phyloP scores from a whole-genome alignment of 2,329 filamentous ascomycete species.

The Nothophaeocryptopus gaeumannii region DNA sequence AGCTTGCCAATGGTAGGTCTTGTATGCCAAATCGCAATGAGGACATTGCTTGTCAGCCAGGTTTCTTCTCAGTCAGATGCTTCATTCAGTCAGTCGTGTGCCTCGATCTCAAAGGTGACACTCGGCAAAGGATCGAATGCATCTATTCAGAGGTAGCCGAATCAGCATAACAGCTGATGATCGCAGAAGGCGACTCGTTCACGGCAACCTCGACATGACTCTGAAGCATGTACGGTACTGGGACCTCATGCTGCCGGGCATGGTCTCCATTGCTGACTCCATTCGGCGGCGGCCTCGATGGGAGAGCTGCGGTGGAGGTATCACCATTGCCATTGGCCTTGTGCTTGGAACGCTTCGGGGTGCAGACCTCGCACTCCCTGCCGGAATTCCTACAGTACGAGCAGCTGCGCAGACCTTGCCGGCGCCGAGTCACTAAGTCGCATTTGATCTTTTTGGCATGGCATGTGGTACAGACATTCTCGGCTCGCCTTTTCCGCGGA shows the following conservation, averaged over 20 bases:
- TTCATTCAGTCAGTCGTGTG: too few species aligned
- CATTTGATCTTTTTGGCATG: conserved; percentile 13
- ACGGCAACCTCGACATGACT: neutral
- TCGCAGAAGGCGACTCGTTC: neutral
- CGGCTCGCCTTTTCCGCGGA: conserved; percentile 11
- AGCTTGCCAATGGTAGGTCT: too few species aligned
- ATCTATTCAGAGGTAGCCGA: too few species aligned
- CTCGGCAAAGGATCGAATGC: too few species aligned
- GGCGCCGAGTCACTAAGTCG: conserved; percentile 7
- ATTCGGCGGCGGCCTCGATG: neutral
- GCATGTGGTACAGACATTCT: conserved; percentile 7
- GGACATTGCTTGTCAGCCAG: too few species aligned
- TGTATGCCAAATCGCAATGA: too few species aligned
- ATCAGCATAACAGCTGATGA: too few species aligned
- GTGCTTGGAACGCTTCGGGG: conserved; percentile 1
- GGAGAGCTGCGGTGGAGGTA: too few species aligned
- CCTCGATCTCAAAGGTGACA: too few species aligned
- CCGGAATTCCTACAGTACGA: conserved; percentile 8
- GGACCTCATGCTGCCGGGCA: too few species aligned
- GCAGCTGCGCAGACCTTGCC: conserved; percentile 2
- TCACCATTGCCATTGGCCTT: neutral
- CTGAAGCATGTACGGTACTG: too few species aligned
- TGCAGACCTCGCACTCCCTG: conserved; percentile 2
- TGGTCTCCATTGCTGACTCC: neutral
- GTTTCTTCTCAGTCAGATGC: too few species aligned